Conservation (phyloP, 202 grass and related monocot species). For the Eragrostis tef region DNA sequence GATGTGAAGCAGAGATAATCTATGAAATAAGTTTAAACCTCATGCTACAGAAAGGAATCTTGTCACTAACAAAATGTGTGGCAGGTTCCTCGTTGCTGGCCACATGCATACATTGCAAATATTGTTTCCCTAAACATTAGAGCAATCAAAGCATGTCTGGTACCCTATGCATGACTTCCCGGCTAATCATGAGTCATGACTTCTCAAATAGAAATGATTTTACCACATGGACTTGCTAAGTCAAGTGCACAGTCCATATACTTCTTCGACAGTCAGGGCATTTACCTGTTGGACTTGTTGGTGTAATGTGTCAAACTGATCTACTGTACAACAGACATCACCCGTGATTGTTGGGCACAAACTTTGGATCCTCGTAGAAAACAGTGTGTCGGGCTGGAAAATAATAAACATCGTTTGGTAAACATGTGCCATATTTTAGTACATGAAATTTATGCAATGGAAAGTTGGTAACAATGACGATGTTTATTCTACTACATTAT, state of each 20-base stretch:
- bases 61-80: slow-evolving; percentile 24
- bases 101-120: slow-evolving; percentile 9
- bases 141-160: neutral
- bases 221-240: slow-evolving; percentile 35
- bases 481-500: slow-evolving; percentile 31
- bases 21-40: slow-evolving; percentile 17
- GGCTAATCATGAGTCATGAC: neutral
- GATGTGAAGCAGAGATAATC: neutral
- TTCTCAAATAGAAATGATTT: slow-evolving; percentile 20
- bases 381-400: slow-evolving; percentile 82
- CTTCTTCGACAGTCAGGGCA: slow-evolving; percentile 2
- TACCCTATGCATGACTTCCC: slow-evolving; percentile 15
- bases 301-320: slow-evolving; percentile 89
- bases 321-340: slow-evolving; percentile 73
- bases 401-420: slow-evolving; percentile 41
- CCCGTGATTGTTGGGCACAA: slow-evolving; percentile 94
- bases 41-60: slow-evolving; percentile 30
- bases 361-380: slow-evolving; percentile 94
- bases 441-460: slow-evolving; percentile 14
- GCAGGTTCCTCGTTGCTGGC: slow-evolving; percentile 23
- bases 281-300: slow-evolving; percentile 88
- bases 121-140: slow-evolving; percentile 4
- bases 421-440: slow-evolving; percentile 28
- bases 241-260: slow-evolving; percentile 36
- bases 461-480: slow-evolving; percentile 38